Base-by-base conservation (phyloP, 2,329 filamentous ascomycete genomes). In the Fusarium sp. region DNA sequence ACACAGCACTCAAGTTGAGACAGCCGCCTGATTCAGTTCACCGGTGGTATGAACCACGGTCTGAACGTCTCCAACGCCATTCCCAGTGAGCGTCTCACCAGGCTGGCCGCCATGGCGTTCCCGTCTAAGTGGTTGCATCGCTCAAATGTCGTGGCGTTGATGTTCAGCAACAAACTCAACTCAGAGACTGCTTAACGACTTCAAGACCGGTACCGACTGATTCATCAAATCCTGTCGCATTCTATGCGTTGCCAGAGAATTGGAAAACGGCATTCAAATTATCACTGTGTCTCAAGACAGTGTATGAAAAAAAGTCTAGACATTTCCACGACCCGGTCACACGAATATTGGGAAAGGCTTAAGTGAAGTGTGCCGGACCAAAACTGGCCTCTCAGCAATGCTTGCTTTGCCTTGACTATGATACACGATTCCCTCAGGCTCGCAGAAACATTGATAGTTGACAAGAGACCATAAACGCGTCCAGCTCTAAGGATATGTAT, bases 311-410 rank as follows among this genome's bases (percentile, higher is more conserved):
- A 45, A 52, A 46, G 24, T 3, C 25, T 27, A 61, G 30, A 46
- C 38, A 30, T 40, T 6, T 29, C 10, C 30, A 62, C 40, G 29
- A 30, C 8, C 16, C 12, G 24, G 16, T 42, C 24, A 43, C 34
- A 29, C 51, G n/a, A 20, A 12, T 20, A 27, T 7, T 42, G 22
- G 11, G 56, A 20, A 20, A 20, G 42, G 45, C 42, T 43, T 24
- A 60, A 63, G 59, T 67, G 53, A 63, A 67, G 59, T 67, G 53
- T 62, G 78, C 75, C 70, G 75, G 76, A 73, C 81, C 80, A 82
- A 82, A 81, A 82, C 76, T 82, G 79, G 76, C 68, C 78, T 81
- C 78, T 69, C 53, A 73, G 79, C 75, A 78, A 77, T 77, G 74
- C 64, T 77, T 76, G 72, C 71, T 76, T 64, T 68, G 74, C 68